Evolutionary conservation across 805 yeast species (phyloP), one percentile per base, ranked within the genome.

Genomic region (Yamadazyma sp.): DNA sequence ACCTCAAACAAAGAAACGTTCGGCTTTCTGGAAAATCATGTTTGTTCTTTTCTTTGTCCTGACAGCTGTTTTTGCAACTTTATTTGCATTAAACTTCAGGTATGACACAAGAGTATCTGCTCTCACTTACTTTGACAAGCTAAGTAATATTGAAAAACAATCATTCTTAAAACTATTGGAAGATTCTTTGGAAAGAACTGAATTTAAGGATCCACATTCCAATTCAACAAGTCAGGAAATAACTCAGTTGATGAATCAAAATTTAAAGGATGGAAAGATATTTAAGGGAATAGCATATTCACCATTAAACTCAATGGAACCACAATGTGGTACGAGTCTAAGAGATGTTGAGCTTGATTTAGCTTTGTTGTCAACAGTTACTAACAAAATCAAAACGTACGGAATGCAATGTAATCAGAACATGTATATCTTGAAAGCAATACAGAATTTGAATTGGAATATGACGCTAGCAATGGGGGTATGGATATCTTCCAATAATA

Each of bases 361-460:
- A 16, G 78, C 79, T 0, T 49, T 71, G 8, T 43, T 83, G 7
- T 76, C 87, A 0, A 75, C 67, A 19, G 66, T 81, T 0, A 82
- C 89, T 0, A 66, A 69, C 0, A 70, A 77, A 40, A 53, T 83
- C 7, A 62, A 81, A 44, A 67, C 76, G 1, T 78, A 75, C 43
- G 82, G 85, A 0, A 71, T 78, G 35, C 82, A 77, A 43, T 81
- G 88, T 44, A 52, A 68, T 23, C 86, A 80, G 49, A 70, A 73
- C 0, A 70, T 65, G 9, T 52, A 56, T 23, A 70, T 80, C 9
- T 54, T 82, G 29, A 71, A 73, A 8, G 73, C 86, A 0, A 73
- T 83, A 8, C 51, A 58, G 25, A 65, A 64, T 3, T 53, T 78
- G 33, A 59, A 70, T 12, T 52, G 81, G 26, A 71, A 79, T 40